These are phyloP conservation scores for Gonapodya prolifera DNA, from an alignment of 192 early-diverging fungal species.

Conservation along the genomic window DNA sequence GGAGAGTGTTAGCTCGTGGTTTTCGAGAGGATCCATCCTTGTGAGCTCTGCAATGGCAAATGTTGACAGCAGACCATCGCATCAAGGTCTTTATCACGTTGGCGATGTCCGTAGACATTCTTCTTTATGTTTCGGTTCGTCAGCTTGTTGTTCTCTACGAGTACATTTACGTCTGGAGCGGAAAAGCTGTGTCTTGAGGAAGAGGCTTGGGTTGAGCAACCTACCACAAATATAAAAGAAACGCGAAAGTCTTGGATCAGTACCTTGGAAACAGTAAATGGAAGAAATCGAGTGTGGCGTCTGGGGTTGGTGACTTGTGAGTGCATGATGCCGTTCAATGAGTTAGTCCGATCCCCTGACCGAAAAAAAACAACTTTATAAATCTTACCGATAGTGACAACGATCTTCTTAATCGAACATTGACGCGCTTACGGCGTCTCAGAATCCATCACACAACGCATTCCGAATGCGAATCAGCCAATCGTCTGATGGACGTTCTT, in stretches of 20 bases:
- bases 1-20: too few species aligned
- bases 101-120: constrained; percentile 46
- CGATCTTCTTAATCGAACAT: constrained; percentile 6
- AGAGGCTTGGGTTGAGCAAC: constrained; percentile 34
- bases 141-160: constrained; percentile 54
- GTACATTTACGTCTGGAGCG: constrained; percentile 46
- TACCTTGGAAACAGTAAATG: constrained; percentile 58
- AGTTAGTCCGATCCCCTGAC: constrained; percentile 9
- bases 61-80: too few species aligned
- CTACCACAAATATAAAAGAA: constrained; percentile 50
- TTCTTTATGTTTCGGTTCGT: constrained; percentile 40
- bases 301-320: constrained; percentile 50
- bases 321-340: constrained; percentile 44
- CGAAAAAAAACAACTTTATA: neutral
- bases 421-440: constrained; percentile 5
- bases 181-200: constrained; percentile 31
- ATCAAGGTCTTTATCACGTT: constrained; percentile 28
- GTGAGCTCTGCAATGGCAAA: too few species aligned
- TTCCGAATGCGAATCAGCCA: constrained; percentile 5
- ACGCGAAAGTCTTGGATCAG: constrained; percentile 43
- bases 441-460: constrained; percentile 7
- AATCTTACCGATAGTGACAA: constrained; percentile 8
- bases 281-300: constrained; percentile 42
- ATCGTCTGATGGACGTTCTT: constrained; percentile 8
- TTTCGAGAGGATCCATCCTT: too few species aligned